These are phyloP conservation scores for Aspergillus melleus DNA, from an alignment of 2,329 filamentous ascomycete species.

Conservation along the genomic window DNA sequence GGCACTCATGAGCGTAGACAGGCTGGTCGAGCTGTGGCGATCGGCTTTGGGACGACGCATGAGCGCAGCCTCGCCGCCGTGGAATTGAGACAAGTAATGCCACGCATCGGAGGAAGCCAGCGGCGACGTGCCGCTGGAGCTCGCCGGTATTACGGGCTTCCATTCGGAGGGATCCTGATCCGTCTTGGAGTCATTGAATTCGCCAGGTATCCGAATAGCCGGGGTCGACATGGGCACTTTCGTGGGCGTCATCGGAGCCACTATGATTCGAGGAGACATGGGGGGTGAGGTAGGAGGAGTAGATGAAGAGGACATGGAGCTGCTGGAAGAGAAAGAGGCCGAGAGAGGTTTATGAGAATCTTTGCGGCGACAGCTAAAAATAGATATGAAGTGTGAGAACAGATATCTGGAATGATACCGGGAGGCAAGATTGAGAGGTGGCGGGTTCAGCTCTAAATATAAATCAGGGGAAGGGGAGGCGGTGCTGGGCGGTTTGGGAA, in stretches of 20 bases:
- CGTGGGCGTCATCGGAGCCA: slow-evolving; percentile 39
- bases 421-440: slow-evolving; percentile 6
- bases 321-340: slow-evolving; percentile 35
- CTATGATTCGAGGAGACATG: slow-evolving; percentile 38
- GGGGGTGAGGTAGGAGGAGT: slow-evolving; percentile 36
- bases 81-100: slow-evolving; percentile 47
- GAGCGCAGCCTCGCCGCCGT: slow-evolving; percentile 28
- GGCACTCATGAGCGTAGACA: slow-evolving; percentile 30
- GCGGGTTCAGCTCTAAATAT: slow-evolving; percentile 9
- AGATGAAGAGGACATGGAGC: slow-evolving; percentile 28
- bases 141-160: slow-evolving; percentile 46
- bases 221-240: slow-evolving; percentile 24
- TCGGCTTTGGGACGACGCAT: slow-evolving; percentile 20
- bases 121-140: slow-evolving; percentile 15
- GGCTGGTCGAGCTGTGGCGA: slow-evolving; percentile 33
- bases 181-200: slow-evolving; percentile 39
- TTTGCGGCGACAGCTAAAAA: slow-evolving; percentile 46
- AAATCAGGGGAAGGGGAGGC: slow-evolving; percentile 6
- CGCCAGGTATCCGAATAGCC: slow-evolving; percentile 40
- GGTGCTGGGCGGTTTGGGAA: slow-evolving; percentile 6
- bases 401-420: slow-evolving; percentile 1
- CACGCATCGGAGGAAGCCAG: slow-evolving; percentile 43
- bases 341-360: slow-evolving; percentile 48
- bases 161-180: slow-evolving; percentile 53
- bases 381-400: slow-evolving; percentile 2